Evolutionary conservation across 2,329 filamentous ascomycete species (phyloP).

Genomic region (Rhynchosporium agropyri): DNA sequence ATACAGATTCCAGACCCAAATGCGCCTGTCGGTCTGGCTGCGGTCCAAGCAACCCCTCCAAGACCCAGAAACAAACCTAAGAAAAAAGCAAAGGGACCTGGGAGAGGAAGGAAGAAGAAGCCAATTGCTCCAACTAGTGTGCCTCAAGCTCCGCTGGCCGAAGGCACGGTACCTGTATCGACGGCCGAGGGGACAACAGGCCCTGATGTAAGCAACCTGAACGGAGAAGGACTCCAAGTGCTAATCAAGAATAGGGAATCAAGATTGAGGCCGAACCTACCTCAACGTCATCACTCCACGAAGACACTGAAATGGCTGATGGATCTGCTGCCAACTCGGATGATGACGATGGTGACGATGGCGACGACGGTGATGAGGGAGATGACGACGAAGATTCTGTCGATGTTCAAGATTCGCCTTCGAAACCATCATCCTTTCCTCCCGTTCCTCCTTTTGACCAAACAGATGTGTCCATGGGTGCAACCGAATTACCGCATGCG

Average conservation of each 20-base stretch:
- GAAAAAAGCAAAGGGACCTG: conserved; percentile 78
- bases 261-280: conserved; percentile 33
- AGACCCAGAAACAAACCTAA: conserved; percentile 63
- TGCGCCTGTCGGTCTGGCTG: conserved; percentile 44
- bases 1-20: conserved; percentile 63
- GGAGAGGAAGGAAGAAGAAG: conserved; percentile 77
- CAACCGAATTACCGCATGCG: conserved; percentile 19
- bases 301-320: conserved; percentile 43
- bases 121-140: conserved; percentile 41
- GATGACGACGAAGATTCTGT: conserved; percentile 52
- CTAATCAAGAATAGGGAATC: conserved; percentile 32
- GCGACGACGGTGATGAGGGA: conserved; percentile 48
- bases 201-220: conserved; percentile 34
- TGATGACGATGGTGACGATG: conserved; percentile 40
- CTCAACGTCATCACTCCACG: conserved; percentile 28
- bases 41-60: conserved; percentile 50
- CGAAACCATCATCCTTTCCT: conserved; percentile 33
- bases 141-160: conserved; percentile 23
- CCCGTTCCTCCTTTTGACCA: conserved; percentile 23
- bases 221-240: not conserved
- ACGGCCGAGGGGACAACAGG: conserved; percentile 21
- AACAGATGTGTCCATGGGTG: conserved; percentile 28
- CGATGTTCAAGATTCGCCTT: conserved; percentile 38
- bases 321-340: conserved; percentile 39
- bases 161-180: conserved; percentile 20